Conservation (phyloP, 768 basidiomycete genomes). For the Naematelia aurantialba region DNA sequence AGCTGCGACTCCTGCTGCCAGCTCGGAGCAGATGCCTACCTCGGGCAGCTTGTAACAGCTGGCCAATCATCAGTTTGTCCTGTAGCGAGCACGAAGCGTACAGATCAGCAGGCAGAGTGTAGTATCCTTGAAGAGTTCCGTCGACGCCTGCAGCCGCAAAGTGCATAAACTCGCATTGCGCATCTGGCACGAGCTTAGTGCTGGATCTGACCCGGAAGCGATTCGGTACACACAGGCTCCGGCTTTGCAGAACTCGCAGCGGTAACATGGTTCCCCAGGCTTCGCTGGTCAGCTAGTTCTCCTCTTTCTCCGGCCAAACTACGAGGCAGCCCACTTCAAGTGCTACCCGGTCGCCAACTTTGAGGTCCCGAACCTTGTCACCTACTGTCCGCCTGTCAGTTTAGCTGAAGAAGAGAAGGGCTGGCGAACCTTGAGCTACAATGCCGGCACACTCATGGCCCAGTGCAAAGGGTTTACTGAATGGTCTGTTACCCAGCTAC, state of each 20-base stretch:
- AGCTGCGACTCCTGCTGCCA: neutral
- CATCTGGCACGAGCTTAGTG: neutral
- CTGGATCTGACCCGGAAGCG: neutral
- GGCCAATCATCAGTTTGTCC: neutral
- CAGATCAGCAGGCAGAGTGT: constrained; percentile 76
- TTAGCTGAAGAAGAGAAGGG: neutral
- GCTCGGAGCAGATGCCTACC: neutral
- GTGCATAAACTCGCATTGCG: constrained; percentile 59
- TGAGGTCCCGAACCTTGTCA: constrained; percentile 53
- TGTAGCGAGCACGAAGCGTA: neutral
- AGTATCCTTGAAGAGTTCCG: constrained; percentile 80
- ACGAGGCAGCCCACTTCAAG: no score
- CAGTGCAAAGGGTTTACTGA: constrained; percentile 17
- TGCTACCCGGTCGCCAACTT: constrained; percentile 80
- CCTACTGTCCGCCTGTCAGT: constrained; percentile 11
- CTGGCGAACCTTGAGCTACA: constrained; percentile 11
- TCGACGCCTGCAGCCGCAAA: constrained; percentile 80
- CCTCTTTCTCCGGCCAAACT: constrained; percentile 62
- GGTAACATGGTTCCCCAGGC: constrained; percentile 79
- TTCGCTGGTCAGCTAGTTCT: constrained; percentile 48
- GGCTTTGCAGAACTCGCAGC: constrained; percentile 73
- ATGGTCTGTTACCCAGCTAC: constrained; percentile 4
- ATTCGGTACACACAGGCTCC: constrained; percentile 66
- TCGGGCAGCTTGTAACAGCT: constrained; percentile 25
- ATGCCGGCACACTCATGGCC: constrained; percentile 25